Base-by-base conservation (phyloP, 176 grass and related monocot genomes). In the Ensete ventricosum region DNA sequence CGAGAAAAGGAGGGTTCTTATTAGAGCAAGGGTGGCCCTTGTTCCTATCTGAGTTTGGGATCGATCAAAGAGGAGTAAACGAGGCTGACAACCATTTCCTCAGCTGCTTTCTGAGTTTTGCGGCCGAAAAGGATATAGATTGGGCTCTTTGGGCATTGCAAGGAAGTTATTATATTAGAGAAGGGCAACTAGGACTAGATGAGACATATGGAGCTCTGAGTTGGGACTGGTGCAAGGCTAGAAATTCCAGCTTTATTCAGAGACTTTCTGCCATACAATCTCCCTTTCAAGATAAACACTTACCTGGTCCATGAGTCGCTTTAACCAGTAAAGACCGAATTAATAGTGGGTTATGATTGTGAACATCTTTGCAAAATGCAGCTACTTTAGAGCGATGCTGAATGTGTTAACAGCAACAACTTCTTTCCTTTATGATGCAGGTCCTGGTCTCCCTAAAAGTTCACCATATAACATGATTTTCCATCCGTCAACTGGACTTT, bases 61-160 rank as follows among this genome's bases (percentile, higher is more conserved):
- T 97, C 66, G 94, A 97, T 64, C 89, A 90, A 89, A 82, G 87
- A 72, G 90, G 94, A 60, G 75, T 72, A 0, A 85, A 93, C 80
- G 73, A 82, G 52, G 34, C 71, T 75, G 93, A 97, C 73, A 93
- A 97, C 73, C 90, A 85, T 24, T 97, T 90, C 75, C 79, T 97
- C 53, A 97, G 81, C 0, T 97, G 90, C 75, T 93, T 93, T 78
- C 70, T 97, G 52, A 88, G 94, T 52, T 75, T 88, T 52, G 85
- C 90, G 78, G 94, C 90, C 66, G 90, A 93, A 83, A 80, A 82
- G 90, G 93, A 97, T 83, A 58, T 97, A 22, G 90, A 97, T 67
- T 97, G 93, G 88, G 85, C 93, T 81, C 62, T 97, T 84, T 97
- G 93, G 90, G 93, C 93, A 82, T 57, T 97, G 58, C 87, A 97